Base-by-base conservation (phyloP, 2,329 filamentous ascomycete species). In the Monilinia fructicola region DNA sequence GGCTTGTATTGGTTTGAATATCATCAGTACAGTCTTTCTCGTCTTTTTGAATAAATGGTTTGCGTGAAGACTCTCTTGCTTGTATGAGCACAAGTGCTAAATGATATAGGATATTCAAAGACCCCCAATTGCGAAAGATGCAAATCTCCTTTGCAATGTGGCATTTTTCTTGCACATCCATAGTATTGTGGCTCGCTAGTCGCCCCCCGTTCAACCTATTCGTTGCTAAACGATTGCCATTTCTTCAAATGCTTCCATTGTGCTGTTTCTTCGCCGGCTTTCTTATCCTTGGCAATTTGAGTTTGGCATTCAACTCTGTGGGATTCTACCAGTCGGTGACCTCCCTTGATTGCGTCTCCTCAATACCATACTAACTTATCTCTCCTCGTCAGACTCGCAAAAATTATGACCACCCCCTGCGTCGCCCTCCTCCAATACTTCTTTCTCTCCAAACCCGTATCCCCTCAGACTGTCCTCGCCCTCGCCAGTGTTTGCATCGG, bases 141-240 rank as follows among this genome's bases (percentile, higher is more conserved):
- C 80, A 81, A 72, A 77, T 81, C 66, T 78, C 79, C 70, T 80
- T 81, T 55, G 79, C 80, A 23, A 81, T 80, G 77, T 81, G 79
- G 79, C 80, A 81, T 70, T 81, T 81, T 68, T 76, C 77, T 35
- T 79, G 79, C 44, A 81, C 80, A 64, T 74, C 76, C 44, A 76
- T 80, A 67, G 79, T 80, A 55, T 77, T 81, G 53, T 81, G 76
- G 71, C 67, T 81, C 63, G 77, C 79, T 2, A 79, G 78, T 61
- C 77, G 76, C 42, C 73, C 72, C 1, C 78, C 79, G 16, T 81
- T 81, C 75, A 76, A 78, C 70, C 77, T 79, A 50, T 81, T 81
- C 75, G 78, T 80, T 65, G 77, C 78, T 16, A 71, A 81, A 53
- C 78, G 78, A 26, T 70, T 81, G 21, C 79, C 80, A 28, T 76